These are phyloP conservation scores for Lablab purpureus DNA, from an alignment of 306 rosid species.

Conservation along the genomic window DNA sequence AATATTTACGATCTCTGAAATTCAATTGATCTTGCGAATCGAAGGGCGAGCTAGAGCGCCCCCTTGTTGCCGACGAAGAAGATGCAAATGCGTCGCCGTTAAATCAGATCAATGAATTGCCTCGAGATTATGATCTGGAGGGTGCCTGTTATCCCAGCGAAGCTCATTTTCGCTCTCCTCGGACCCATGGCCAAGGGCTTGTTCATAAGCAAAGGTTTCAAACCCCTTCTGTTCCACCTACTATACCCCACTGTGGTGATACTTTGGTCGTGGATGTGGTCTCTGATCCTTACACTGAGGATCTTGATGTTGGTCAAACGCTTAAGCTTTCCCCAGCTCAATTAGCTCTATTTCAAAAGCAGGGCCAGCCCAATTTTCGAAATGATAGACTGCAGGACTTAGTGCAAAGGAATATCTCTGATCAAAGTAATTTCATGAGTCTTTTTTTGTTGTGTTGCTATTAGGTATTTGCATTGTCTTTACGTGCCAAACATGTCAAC, in stretches of 20 bases:
- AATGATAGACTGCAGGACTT: conserved; percentile 54
- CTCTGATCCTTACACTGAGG: conserved; percentile 60
- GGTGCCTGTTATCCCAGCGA: conserved; percentile 76
- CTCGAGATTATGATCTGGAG: conserved; percentile 82
- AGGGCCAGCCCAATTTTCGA: conserved; percentile 46
- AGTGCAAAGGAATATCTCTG: conserved; percentile 50
- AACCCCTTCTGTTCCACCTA: conserved; percentile 51
- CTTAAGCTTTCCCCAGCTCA: conserved; percentile 60
- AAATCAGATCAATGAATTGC: conserved; percentile 60
- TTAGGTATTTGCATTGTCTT: conserved; percentile 41
- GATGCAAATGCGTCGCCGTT: conserved; percentile 43
- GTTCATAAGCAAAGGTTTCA: conserved; percentile 77
- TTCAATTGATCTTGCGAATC: conserved; percentile 30
- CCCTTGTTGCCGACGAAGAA: conserved; percentile 66
- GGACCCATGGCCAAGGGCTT: conserved; percentile 65
- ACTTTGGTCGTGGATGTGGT: conserved; percentile 62
- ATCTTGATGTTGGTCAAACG: conserved; percentile 65
- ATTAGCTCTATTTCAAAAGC: conserved; percentile 60
- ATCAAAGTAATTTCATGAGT: conserved; percentile 79
- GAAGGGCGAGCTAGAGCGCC: conserved; percentile 78
- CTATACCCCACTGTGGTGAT: conserved; percentile 51
- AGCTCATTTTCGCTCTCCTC: conserved; percentile 68
- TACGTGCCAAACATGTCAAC: conserved; percentile 61
- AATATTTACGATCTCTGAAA: conserved; percentile 14
- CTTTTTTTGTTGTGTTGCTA: conserved; percentile 31